Evolutionary conservation across 345 rosid genomes (phyloP).

Genomic region (Syzygium aqueum): DNA sequence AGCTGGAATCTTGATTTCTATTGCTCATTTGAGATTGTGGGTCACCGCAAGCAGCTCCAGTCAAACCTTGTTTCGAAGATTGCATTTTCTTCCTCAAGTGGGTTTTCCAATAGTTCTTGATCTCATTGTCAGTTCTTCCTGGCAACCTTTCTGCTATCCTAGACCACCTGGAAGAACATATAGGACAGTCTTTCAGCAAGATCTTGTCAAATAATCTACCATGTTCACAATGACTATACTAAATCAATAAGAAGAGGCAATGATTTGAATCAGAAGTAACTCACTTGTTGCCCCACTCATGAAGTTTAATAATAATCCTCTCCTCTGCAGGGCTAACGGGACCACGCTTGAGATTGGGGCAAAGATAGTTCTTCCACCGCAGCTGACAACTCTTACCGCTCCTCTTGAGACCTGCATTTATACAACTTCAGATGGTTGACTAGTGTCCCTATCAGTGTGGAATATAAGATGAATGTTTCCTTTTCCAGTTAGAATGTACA

Average conservation of each 20-base stretch:
- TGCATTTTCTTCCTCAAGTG: slow-evolving; percentile 38
- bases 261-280: slow-evolving; percentile 1
- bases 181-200: background rate
- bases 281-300: slow-evolving; percentile 74
- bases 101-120: slow-evolving; percentile 25
- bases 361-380: slow-evolving; percentile 68
- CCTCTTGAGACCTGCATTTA: slow-evolving; percentile 42
- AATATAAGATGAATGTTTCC: background rate
- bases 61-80: slow-evolving; percentile 26
- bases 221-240: background rate
- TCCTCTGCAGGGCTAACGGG: slow-evolving; percentile 51
- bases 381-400: slow-evolving; percentile 74
- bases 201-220: background rate
- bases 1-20: background rate
- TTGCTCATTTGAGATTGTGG: background rate
- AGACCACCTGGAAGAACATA: slow-evolving; percentile 33
- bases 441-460: background rate
- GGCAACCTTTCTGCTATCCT: slow-evolving; percentile 63
- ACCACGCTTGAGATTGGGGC: slow-evolving; percentile 52
- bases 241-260: background rate
- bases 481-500: background rate
- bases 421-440: background rate
- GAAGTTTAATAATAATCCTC: slow-evolving; percentile 42
- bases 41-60: background rate
- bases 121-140: background rate